Evolutionary conservation across 2,329 filamentous ascomycete genomes (phyloP), one percentile per base, ranked within the genome.

Genomic region (Coniochaeta sp.): DNA sequence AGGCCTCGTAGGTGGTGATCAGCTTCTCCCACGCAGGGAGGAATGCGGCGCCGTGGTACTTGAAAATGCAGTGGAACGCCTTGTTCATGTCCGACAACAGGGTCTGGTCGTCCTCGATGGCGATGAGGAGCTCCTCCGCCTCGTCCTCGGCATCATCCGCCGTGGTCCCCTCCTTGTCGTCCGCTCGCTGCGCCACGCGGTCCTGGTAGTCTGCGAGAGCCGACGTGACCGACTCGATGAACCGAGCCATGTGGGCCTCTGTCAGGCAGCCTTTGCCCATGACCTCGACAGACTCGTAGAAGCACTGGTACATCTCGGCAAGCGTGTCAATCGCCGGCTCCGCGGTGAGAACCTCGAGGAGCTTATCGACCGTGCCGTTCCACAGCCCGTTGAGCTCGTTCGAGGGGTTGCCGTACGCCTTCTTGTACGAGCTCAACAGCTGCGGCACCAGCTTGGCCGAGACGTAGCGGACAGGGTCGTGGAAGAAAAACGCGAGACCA

Each of bases 21-120:
- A 99, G 81, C 58, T 86, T 85, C 72, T 96, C 90, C 93, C 93
- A 99, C 47, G 91, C 81, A 5, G 87, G 89, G 59, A 99, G 81
- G 81, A 99, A 99, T 12, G 83, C 79, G 10, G 86, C 81, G 26
- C 91, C 90, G 72, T 97, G 92, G 77, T 96, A 93, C 81, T 98
- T 98, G 83, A 99, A 99, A 65, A 99, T 91, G 62, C 92, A 93
- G 76, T 99, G 95, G 83, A 96, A 99, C 0, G 95, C 93, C 81
- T 99, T 99, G 85, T 99, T 99, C 95, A 99, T 99, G 71, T 99
- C 95, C 1, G 93, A 96, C 50, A 99, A 83, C 19, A 99, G 82
- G 24, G 92, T 96, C 75, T 98, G 93, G 71, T 99, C 95, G 67
- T 99, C 95, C 73, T 99, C 95, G 55, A 99, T 93, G 14, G 93